Evolutionary conservation across 2,329 filamentous ascomycete genomes (phyloP).

Genomic region (Cercospora sp.): DNA sequence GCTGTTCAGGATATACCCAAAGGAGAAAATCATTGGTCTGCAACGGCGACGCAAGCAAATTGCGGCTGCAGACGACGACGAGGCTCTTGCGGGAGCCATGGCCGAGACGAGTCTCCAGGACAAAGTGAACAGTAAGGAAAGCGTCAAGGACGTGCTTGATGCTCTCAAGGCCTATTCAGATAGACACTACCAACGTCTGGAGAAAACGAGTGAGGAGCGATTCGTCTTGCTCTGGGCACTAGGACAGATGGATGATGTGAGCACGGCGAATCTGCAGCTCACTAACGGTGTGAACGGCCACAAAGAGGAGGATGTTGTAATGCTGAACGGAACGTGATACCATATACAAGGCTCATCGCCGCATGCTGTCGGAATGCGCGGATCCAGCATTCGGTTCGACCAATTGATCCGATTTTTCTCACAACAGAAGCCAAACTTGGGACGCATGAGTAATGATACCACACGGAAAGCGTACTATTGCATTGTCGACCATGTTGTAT

Average conservation of each 20-base stretch:
- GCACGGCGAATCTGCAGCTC: conserved; percentile 19
- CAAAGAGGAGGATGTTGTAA: conserved; percentile 25
- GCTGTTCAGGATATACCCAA: conserved; percentile 77
- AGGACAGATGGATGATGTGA: conserved; percentile 81
- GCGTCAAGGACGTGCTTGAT: conserved; percentile 79
- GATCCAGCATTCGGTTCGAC: neutral
- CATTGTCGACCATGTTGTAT: neutral
- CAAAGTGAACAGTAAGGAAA: conserved; percentile 55
- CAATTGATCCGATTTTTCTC: neutral
- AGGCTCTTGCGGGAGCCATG: conserved; percentile 36
- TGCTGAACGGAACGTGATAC: conserved; percentile 21
- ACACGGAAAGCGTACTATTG: neutral
- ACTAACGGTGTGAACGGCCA: conserved; percentile 24
- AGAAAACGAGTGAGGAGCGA: conserved; percentile 90
- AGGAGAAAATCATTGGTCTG: conserved; percentile 65
- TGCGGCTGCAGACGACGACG: conserved; percentile 30
- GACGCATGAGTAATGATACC: neutral
- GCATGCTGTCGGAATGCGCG: neutral
- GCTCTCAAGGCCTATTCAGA: conserved; percentile 90
- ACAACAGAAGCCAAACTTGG: neutral
- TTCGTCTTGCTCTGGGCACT: conserved; percentile 93
- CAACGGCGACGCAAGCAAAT: conserved; percentile 35
- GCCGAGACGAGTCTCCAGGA: conserved; percentile 37
- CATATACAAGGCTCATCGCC: neutral
- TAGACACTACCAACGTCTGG: conserved; percentile 84